phyloP scores from a whole-genome alignment of 305 asterid species.

The Lippia alba region DNA sequence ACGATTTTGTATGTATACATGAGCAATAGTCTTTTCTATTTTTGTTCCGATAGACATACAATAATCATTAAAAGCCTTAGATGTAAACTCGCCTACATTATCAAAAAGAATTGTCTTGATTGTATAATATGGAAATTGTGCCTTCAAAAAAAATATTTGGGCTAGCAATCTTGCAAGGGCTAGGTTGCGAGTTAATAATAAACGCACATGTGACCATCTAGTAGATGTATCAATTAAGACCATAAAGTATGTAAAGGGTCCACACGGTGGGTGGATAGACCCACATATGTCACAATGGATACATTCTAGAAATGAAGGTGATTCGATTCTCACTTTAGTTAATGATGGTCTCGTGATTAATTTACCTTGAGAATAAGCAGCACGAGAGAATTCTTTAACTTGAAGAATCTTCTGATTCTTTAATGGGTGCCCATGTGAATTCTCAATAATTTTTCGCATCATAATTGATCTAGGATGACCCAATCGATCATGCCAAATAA shows the following conservation, averaged over 20 bases:
- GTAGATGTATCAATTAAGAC: background rate
- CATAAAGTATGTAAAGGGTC: background rate
- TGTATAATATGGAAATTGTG: slow-evolving; percentile 1
- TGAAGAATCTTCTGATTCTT: too few relatives aligned
- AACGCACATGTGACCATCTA: slow-evolving; percentile 12
- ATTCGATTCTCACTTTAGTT: too few relatives aligned
- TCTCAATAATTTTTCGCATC: too few relatives aligned
- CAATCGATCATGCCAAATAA: background rate
- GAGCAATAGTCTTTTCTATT: background rate
- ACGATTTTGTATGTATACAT: slow-evolving; percentile 4
- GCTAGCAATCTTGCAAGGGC: slow-evolving; percentile 15
- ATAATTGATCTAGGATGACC: background rate
- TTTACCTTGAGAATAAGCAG: background rate
- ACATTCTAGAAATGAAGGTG: too few relatives aligned
- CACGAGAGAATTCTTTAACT: background rate
- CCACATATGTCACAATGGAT: background rate
- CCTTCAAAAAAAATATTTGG: background rate
- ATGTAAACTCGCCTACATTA: slow-evolving; percentile 1
- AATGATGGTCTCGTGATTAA: background rate
- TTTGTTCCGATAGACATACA: background rate
- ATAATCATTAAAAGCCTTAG: background rate
- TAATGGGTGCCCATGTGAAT: background rate
- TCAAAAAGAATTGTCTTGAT: slow-evolving; percentile 5
- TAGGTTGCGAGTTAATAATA: too few relatives aligned
- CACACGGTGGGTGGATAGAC: background rate